Conservation (phyloP, 768 basidiomycete species). For the Rhizopogon roseolus region DNA sequence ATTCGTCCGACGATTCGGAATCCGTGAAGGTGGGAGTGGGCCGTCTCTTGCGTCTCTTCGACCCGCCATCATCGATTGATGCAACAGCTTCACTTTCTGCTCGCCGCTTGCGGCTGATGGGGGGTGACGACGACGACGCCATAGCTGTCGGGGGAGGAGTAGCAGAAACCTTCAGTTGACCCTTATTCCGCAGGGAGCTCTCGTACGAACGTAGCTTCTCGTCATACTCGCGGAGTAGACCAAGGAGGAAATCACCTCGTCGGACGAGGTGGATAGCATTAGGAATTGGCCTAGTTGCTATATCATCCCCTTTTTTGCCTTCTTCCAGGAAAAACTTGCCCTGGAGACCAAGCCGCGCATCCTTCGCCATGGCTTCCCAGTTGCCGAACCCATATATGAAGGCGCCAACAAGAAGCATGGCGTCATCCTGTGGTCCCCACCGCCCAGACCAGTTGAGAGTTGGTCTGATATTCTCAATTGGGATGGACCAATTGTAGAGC, state of each 20-base stretch:
- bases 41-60: constrained; percentile 80
- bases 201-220: constrained; percentile 90
- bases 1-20: constrained; percentile 88
- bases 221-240: constrained; percentile 80
- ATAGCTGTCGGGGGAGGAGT: constrained; percentile 73
- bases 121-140: constrained; percentile 52
- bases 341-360: constrained; percentile 72
- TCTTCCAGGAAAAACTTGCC: constrained; percentile 99
- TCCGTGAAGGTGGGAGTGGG: constrained; percentile 97
- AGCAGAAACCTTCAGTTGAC: constrained; percentile 63
- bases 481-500: constrained; percentile 79
- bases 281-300: constrained; percentile 83
- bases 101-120: constrained; percentile 55
- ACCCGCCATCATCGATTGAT: constrained; percentile 67
- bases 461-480: constrained; percentile 89
- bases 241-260: constrained; percentile 89
- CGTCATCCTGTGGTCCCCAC: constrained; percentile 90
- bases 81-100: constrained; percentile 85
- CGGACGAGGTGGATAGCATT: constrained; percentile 98
- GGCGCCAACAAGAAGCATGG: constrained; percentile 92
- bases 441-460: constrained; percentile 96
- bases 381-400: constrained; percentile 92
- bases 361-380: constrained; percentile 95
- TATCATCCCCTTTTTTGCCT: constrained; percentile 89
- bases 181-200: constrained; percentile 68